Percentiles rank a stretch among this genome's conserved stretches.
These are phyloP conservation scores for Bretschneidera sinensis DNA, from an alignment of 345 rosid species.

Conservation along the genomic window DNA sequence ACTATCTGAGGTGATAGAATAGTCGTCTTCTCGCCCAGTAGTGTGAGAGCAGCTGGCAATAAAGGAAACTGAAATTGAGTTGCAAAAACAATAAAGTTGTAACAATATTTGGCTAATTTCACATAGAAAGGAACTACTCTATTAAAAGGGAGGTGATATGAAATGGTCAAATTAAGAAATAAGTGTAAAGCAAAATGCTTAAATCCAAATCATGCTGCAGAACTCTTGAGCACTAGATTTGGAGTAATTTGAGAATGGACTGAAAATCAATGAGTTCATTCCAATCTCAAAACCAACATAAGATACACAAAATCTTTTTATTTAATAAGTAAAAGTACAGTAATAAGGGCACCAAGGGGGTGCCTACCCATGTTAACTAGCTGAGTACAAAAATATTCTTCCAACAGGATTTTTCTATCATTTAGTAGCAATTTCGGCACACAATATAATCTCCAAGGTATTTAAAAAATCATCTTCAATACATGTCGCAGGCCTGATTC, in stretches of 20 bases:
- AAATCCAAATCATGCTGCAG: no score
- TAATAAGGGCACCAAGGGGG: no score
- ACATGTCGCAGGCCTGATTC: no score
- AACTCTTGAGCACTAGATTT: no score
- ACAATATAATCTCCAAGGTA: no score
- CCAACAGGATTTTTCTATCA: no score
- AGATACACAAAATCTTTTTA: no score
- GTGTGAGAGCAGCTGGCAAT: conserved; percentile 69
- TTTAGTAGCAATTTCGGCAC: no score
- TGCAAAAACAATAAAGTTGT: conserved; percentile 7
- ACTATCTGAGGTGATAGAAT: conserved; percentile 84
- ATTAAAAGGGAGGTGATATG: background rate
- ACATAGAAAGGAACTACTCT: background rate
- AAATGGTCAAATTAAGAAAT: background rate
- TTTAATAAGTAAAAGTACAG: no score
- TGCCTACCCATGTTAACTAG: no score
- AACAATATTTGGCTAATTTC: conserved; percentile 10
- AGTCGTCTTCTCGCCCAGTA: conserved; percentile 97
- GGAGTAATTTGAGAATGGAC: background rate
- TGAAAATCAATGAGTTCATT: background rate
- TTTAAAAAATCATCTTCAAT: no score
- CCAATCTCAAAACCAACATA: no score
- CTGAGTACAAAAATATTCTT: background rate
- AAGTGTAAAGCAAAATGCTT: conserved; percentile 9
- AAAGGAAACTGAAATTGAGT: conserved; percentile 23